These are phyloP conservation scores for Sanguinoderma infundibulare DNA, from an alignment of 1,284 basidiomycete species.

Conservation along the genomic window DNA sequence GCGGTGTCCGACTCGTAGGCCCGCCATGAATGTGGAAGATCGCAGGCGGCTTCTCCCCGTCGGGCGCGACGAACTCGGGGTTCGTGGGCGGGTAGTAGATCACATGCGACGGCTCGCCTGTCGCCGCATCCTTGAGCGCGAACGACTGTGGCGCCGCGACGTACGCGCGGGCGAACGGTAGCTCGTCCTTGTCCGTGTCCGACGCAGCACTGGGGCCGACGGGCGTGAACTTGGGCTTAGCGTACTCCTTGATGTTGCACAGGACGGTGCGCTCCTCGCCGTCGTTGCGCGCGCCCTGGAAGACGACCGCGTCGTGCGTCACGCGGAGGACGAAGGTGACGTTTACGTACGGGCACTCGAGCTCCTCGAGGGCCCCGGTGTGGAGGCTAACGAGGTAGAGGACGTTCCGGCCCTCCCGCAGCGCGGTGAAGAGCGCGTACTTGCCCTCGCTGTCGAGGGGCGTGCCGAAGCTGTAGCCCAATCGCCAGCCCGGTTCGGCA, in stretches of 20 bases:
- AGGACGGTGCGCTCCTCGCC: slow-evolving; percentile 44
- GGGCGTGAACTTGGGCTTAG: slow-evolving; percentile 33
- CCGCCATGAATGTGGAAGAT: slow-evolving; percentile 70
- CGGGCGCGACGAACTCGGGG: slow-evolving; percentile 53
- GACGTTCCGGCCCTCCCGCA: slow-evolving; percentile 52
- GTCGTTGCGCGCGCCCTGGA: slow-evolving; percentile 50
- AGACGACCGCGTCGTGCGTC: slow-evolving; percentile 43
- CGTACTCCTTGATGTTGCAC: slow-evolving; percentile 36
- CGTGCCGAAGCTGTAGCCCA: slow-evolving; percentile 56
- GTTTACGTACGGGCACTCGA: slow-evolving; percentile 51
- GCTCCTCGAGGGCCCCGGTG: slow-evolving; percentile 34
- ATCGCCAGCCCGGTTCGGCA: slow-evolving; percentile 56
- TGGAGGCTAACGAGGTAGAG: slow-evolving; percentile 53
- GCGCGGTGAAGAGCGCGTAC: slow-evolving; percentile 49
- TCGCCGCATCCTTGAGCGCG: slow-evolving; percentile 41
- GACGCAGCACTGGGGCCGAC: slow-evolving; percentile 38
- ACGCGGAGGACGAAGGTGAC: slow-evolving; percentile 47
- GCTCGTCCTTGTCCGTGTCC: slow-evolving; percentile 24
- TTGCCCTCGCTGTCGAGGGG: slow-evolving; percentile 48
- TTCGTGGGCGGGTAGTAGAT: slow-evolving; percentile 69
- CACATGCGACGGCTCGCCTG: slow-evolving; percentile 53
- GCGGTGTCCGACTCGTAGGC: slow-evolving; percentile 53
- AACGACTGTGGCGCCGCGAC: slow-evolving; percentile 53
- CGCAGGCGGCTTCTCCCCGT: slow-evolving; percentile 66
- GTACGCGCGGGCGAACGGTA: slow-evolving; percentile 34